These are phyloP conservation scores for Tulasnella sp. DNA, from an alignment of 768 basidiomycete genomes.

Conservation along the genomic window DNA sequence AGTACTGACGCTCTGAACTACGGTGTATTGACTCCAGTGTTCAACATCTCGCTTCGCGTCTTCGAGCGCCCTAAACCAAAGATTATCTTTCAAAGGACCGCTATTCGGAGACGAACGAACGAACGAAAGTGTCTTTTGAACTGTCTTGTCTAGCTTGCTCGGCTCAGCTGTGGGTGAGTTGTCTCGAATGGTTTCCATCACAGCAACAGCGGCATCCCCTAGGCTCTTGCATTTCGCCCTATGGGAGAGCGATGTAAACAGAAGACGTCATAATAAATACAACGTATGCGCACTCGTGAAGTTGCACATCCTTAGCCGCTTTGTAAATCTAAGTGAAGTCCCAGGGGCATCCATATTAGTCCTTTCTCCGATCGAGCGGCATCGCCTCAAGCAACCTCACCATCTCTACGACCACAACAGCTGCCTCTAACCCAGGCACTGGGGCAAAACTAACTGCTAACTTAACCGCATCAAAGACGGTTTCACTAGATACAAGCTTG, in stretches of 20 bases:
- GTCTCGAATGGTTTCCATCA: neutral
- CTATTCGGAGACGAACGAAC: neutral
- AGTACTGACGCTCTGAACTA: neutral
- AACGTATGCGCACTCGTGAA: neutral
- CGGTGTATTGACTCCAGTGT: neutral
- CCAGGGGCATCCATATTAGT: neutral
- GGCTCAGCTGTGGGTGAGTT: neutral
- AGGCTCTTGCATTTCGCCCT: neutral
- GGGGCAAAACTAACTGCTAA: neutral
- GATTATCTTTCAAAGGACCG: neutral
- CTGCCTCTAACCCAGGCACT: neutral
- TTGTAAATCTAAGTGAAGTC: neutral
- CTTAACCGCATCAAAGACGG: neutral
- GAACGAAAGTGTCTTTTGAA: neutral
- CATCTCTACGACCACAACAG: neutral
- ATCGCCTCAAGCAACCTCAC: neutral
- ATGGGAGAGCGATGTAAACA: neutral
- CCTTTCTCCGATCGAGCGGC: too few species aligned
- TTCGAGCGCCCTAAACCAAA: neutral
- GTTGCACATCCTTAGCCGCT: neutral
- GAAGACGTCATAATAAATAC: neutral
- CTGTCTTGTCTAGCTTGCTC: neutral
- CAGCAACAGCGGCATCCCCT: neutral
- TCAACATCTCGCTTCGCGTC: neutral
- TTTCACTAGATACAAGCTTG: neutral